phyloP scores from a whole-genome alignment of 768 basidiomycete genomes.

The Roridomyces roridus region DNA sequence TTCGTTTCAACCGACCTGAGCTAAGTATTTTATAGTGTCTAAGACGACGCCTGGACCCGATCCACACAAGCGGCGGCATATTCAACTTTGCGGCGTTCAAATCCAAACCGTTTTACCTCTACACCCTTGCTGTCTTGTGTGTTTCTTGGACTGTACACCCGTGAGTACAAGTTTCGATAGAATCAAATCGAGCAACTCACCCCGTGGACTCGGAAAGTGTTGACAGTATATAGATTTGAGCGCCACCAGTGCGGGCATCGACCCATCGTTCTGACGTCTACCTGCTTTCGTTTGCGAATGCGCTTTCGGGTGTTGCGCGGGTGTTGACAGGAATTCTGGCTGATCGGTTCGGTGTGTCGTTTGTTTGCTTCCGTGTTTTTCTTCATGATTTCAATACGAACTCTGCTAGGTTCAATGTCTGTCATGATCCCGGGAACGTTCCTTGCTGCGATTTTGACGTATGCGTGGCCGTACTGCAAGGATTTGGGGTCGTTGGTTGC shows the following conservation, averaged over 20 bases:
- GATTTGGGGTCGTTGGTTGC: slow-evolving; percentile 52
- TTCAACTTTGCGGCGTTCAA: slow-evolving; percentile 61
- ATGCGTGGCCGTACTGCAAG: slow-evolving; percentile 71
- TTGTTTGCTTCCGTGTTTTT: background rate
- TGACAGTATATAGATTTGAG: slow-evolving; percentile 73
- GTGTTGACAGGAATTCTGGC: slow-evolving; percentile 56
- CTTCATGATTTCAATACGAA: too few relatives aligned
- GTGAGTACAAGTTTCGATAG: slow-evolving; percentile 39
- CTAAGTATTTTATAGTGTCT: slow-evolving; percentile 35
- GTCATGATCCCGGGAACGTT: slow-evolving; percentile 69
- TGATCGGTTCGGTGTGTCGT: slow-evolving; percentile 57
- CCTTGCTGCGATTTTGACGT: slow-evolving; percentile 62
- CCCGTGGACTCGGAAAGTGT: slow-evolving; percentile 48
- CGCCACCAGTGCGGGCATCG: slow-evolving; percentile 55
- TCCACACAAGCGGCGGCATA: slow-evolving; percentile 59
- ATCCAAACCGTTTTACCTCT: slow-evolving; percentile 58
- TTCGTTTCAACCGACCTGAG: too few relatives aligned
- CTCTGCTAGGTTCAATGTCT: slow-evolving; percentile 63
- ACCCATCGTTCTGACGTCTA: slow-evolving; percentile 63
- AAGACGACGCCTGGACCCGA: slow-evolving; percentile 61
- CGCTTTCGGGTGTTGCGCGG: slow-evolving; percentile 67
- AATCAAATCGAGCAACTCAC: background rate
- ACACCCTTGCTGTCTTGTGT: slow-evolving; percentile 58
- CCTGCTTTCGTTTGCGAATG: slow-evolving; percentile 72
- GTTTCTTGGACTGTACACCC: slow-evolving; percentile 73